A percentile compares a stretch with the other conserved stretches of the same genome.
Evolutionary conservation across 441 rosid genomes (phyloP).

Genomic region (Populus hybrid): DNA sequence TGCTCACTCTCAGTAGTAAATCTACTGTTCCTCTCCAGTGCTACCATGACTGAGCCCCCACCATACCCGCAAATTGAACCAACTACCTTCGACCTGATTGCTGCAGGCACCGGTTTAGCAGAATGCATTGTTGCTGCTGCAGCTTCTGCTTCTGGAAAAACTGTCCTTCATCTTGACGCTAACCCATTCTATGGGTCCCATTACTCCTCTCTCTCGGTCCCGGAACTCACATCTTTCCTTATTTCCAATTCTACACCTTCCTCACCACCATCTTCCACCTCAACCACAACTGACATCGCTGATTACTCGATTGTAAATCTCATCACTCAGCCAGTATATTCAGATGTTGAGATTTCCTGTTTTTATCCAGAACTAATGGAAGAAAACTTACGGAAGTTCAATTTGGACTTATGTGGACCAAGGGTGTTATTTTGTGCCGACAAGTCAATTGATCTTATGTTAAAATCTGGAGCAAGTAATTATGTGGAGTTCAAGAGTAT

Average conservation of each 20-base stretch:
- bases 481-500: slow-evolving; percentile 82
- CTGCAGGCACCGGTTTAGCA: slow-evolving; percentile 76
- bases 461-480: slow-evolving; percentile 62
- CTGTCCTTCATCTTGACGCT: slow-evolving; percentile 89
- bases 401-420: too few relatives aligned
- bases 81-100: slow-evolving; percentile 59
- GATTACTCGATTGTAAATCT: slow-evolving; percentile 35
- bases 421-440: too few relatives aligned
- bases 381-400: too few relatives aligned
- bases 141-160: slow-evolving; percentile 54
- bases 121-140: slow-evolving; percentile 76
- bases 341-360: too few relatives aligned
- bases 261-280: slow-evolving; percentile 11
- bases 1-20: not conserved
- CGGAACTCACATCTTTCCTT: slow-evolving; percentile 63
- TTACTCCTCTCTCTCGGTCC: slow-evolving; percentile 61
- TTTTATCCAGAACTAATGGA: too few relatives aligned
- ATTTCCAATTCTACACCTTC: slow-evolving; percentile 37
- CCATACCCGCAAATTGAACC: slow-evolving; percentile 23
- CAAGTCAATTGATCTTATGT: slow-evolving; percentile 42
- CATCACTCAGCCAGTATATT: slow-evolving; percentile 28
- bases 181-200: slow-evolving; percentile 90
- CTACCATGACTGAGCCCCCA: slow-evolving; percentile 14
- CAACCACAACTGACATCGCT: not conserved
- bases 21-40: not conserved